Base-by-base conservation (phyloP, 345 rosid genomes). In the Brassica napus region DNA sequence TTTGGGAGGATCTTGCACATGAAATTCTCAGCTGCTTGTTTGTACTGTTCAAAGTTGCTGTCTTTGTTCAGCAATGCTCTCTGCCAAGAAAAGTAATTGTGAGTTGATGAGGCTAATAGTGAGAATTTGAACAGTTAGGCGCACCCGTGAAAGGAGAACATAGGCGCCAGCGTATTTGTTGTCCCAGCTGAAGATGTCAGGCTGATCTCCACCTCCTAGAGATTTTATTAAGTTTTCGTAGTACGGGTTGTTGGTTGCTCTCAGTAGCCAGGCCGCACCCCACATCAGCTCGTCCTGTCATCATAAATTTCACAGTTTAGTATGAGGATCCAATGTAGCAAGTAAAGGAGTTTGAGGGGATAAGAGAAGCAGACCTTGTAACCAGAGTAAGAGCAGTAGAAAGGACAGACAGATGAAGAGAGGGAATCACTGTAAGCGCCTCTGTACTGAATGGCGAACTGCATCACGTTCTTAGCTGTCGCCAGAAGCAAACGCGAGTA, bases 151-250 rank as follows among this genome's bases (percentile, higher is more conserved):
- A 0, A 94, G 83, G 59, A 94, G 91, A 70, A 94, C 92, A 68
- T 89, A 84, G 72, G 92, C 94, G n/a, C 98, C 97, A 5, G 97
- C 97, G 71, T 86, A 87, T 70, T 94, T 92, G 71, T 94, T 89
- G 86, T 94, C 97, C 98, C 98, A 94, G 83, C 98, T 92, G 82
- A 94, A 94, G 21, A 89, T 65, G 72, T 94, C 97, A 1, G 97
- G 90, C 23, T 88, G 87, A 23, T 93, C 97, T 81, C 88, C 90
- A 63, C 86, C 90, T 66, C 97, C 97, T 30, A 91, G 31, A 0
- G 97, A 86, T 71, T 88, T 52, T 32, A 94, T 49, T 37, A 89
- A 76, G 26, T 90, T 88, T 79, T 77, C 90, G 74, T 94, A 92
- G 37, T 79, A 86, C 3, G 73, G 82, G 57, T 91, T 78, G 67